Conservation (phyloP, 177 flowering plant species). For the Vitis hybrid region DNA sequence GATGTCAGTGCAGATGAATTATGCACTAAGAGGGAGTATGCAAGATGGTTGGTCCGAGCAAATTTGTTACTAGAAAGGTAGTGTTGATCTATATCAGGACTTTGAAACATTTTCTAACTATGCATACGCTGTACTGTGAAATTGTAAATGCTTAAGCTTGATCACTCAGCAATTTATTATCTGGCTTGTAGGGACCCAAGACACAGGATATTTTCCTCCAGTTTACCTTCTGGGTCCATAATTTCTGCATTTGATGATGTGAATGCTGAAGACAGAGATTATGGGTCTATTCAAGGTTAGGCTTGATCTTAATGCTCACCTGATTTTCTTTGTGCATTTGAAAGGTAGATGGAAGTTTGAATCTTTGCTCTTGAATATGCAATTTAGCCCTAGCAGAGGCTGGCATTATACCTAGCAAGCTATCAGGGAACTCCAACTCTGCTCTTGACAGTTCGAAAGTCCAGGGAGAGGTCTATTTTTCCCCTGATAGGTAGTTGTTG, state of each 20-base stretch:
- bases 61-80: constrained; percentile 78
- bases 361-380: constrained; percentile 9
- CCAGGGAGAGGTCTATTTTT: constrained; percentile 36
- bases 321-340: neutral
- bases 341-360: constrained; percentile 1
- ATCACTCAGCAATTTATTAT: neutral
- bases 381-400: constrained; percentile 80
- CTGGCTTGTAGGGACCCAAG: constrained; percentile 51
- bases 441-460: constrained; percentile 20
- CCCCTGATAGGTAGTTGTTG: constrained; percentile 67
- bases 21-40: constrained; percentile 87
- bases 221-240: constrained; percentile 46
- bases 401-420: constrained; percentile 74
- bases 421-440: constrained; percentile 33
- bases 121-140: neutral
- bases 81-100: neutral
- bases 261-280: constrained; percentile 62
- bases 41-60: constrained; percentile 73
- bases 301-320: constrained; percentile 2
- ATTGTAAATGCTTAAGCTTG: neutral
- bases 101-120: neutral
- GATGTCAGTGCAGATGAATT: constrained; percentile 58
- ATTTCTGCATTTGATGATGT: constrained; percentile 74
- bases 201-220: constrained; percentile 45
- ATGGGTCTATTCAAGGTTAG: constrained; percentile 70